Conservation (phyloP, 257 asterid species). For the Lycium ferocissimum region DNA sequence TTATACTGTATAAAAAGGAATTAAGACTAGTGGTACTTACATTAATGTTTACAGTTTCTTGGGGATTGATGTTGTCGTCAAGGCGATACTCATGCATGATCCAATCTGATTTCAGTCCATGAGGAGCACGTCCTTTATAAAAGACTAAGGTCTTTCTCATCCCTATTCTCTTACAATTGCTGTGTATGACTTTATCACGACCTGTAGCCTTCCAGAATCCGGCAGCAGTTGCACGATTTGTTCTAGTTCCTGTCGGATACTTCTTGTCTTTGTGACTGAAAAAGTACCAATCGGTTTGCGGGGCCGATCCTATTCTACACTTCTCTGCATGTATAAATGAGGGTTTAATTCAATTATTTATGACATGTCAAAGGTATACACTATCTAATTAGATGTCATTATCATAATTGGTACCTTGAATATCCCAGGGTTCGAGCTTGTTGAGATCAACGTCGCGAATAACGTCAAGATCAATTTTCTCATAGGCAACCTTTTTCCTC, state of each 20-base stretch:
- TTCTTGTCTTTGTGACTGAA: conserved; percentile 95
- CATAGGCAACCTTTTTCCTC: conserved; percentile 70
- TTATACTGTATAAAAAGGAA: too few relatives aligned
- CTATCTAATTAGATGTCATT: too few relatives aligned
- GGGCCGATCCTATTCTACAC: conserved; percentile 85
- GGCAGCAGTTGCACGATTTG: conserved; percentile 89
- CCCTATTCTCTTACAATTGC: conserved; percentile 70
- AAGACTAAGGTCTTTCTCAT: conserved; percentile 91
- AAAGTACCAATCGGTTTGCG: conserved; percentile 93
- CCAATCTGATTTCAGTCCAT: conserved; percentile 92
- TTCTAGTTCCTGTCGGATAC: conserved; percentile 85
- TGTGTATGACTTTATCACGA: conserved; percentile 79
- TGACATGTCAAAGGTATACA: too few relatives aligned
- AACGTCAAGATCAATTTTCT: conserved; percentile 85
- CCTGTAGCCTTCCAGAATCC: conserved; percentile 98
- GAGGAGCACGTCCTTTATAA: conserved; percentile 89
- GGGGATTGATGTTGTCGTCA: conserved; percentile 54
- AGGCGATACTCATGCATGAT: conserved; percentile 92
- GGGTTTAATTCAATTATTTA: neutral
- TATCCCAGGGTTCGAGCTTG: conserved; percentile 97
- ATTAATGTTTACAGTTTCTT: neutral
- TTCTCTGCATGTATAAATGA: conserved; percentile 46
- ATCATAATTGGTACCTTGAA: conserved; percentile 60
- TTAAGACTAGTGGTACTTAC: neutral
- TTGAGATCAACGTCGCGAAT: conserved; percentile 91